Base-by-base conservation (phyloP, 2,329 filamentous ascomycete species). In the Nemania serpens region DNA sequence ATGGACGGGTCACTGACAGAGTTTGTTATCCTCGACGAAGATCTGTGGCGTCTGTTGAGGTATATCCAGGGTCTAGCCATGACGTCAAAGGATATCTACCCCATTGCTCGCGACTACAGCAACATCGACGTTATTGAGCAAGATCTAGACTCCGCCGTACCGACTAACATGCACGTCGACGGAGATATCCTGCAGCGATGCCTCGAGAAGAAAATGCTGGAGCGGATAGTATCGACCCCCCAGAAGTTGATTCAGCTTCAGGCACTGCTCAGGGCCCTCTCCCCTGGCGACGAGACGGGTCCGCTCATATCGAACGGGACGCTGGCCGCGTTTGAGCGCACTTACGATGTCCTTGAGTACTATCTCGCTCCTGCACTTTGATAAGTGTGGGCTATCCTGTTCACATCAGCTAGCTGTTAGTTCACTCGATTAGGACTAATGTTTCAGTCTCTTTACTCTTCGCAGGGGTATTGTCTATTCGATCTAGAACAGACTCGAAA, bases 51-150 rank as follows among this genome's bases (percentile, higher is more conserved):
- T 6, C 79, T 96, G 3, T 79, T 98, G 5, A 82, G 83, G 59
- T 86, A 94, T 64, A 72, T 97, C 1, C 88, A 96, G 70, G 88
- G 89, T 60, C 73, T 96, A 49, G 86, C 85, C 29, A 73, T 81
- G 48, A 73, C 75, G 25, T 82, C 81, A 25, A 69, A 73, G 6
- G 65, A 71, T 3, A 74, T 87, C 12, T 86, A 80, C 11, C 18
- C 36, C 15, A 4, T 58, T 10, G 17, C 53, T 12, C n/a, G 29
- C 10, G 36, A 10, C 7, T 15, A 50, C 20, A 48, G 43, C 7
- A 39, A 17, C 34, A 12, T 29, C 3, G 58, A 62, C 10, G 65
- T 63, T 10, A 55, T 64, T 9, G 67, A 74, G 13, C 70, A 29
- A 29, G 25, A 29, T 29, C 25, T 29, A 29, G 25, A 29, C 25